phyloP scores from a whole-genome alignment of 306 rosid genomes.

The Argentina anserina region DNA sequence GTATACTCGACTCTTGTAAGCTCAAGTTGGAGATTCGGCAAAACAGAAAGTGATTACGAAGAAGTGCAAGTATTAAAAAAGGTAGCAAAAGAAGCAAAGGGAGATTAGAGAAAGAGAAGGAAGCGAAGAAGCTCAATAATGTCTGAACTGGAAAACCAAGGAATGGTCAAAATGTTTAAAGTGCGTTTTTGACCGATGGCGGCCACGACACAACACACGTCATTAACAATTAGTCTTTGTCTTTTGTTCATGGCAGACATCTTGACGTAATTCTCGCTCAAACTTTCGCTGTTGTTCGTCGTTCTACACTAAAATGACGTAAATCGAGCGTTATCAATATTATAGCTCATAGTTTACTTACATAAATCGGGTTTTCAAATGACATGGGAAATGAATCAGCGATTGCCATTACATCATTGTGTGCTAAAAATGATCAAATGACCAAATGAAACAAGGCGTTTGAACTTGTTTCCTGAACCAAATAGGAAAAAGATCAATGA shows the following conservation, averaged over 20 bases:
- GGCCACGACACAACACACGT: not conserved
- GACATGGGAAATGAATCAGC: too few relatives aligned
- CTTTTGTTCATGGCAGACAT: not conserved
- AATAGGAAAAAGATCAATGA: not conserved
- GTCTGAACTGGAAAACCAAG: conserved; percentile 13
- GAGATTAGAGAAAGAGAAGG: not conserved
- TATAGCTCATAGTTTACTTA: too few relatives aligned
- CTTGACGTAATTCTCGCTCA: too few relatives aligned
- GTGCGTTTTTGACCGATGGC: not conserved
- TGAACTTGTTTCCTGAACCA: not conserved
- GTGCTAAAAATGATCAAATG: not conserved
- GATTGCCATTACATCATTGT: too few relatives aligned
- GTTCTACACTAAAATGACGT: too few relatives aligned
- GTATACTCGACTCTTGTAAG: conserved; percentile 16
- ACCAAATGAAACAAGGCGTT: too few relatives aligned
- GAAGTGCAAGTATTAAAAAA: not conserved
- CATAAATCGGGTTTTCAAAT: too few relatives aligned
- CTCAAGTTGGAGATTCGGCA: conserved; percentile 6
- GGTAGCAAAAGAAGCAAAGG: not conserved
- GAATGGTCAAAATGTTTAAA: not conserved
- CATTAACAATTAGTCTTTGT: not conserved
- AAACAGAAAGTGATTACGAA: not conserved
- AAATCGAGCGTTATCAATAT: too few relatives aligned
- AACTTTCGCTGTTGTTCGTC: too few relatives aligned
- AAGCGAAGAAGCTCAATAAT: not conserved